Evolutionary conservation across 257 asterid species (phyloP).

Genomic region (Petunia secreta): DNA sequence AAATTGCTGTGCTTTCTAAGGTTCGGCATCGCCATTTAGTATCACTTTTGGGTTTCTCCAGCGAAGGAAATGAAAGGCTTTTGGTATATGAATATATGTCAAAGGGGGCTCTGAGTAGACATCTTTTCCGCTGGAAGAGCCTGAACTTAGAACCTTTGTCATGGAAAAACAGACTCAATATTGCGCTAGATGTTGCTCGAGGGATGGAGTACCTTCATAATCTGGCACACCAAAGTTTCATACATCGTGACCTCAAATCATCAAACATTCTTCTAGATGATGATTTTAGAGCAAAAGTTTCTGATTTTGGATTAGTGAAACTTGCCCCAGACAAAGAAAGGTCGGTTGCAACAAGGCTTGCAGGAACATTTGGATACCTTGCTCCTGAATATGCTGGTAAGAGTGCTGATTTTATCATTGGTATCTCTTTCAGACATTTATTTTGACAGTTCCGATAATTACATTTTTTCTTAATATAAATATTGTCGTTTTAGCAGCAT

Average conservation of each 20-base stretch:
- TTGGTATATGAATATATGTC: conserved; percentile 81
- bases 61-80: conserved; percentile 69
- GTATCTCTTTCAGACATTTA: conserved; percentile 10
- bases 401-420: neutral
- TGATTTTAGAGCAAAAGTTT: conserved; percentile 71
- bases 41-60: conserved; percentile 67
- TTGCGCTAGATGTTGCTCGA: conserved; percentile 82
- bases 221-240: conserved; percentile 71
- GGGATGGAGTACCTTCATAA: conserved; percentile 80
- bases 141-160: conserved; percentile 61
- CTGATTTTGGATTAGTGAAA: conserved; percentile 84
- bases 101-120: conserved; percentile 75
- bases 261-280: conserved; percentile 72
- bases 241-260: conserved; percentile 83
- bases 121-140: conserved; percentile 69
- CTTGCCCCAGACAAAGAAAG: conserved; percentile 69
- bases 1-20: conserved; percentile 72
- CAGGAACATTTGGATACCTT: conserved; percentile 84
- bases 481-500: neutral
- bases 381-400: conserved; percentile 94
- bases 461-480: no score
- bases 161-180: conserved; percentile 63
- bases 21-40: conserved; percentile 83
- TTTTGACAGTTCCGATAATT: neutral
- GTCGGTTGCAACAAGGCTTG: conserved; percentile 71